Conservation (phyloP, 352 stramenopile genomes). For the Pythium brassicae region DNA sequence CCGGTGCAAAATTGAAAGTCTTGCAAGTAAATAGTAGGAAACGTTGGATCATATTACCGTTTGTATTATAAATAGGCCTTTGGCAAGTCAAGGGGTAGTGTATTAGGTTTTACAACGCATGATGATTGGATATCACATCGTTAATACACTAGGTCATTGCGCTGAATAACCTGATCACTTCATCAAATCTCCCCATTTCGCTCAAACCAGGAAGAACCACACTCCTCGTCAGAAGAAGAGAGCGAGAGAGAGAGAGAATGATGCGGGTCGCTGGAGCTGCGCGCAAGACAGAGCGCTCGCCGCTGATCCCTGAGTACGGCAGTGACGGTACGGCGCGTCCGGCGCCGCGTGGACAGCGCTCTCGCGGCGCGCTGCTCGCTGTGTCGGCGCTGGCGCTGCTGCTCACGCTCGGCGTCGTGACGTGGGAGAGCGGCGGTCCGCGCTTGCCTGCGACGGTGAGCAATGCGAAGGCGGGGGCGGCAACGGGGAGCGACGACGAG, state of each 20-base stretch:
- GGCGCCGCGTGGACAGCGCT: neutral
- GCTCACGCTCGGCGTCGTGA: constrained; percentile 14
- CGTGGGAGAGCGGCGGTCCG: constrained; percentile 11
- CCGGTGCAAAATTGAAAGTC: too few species aligned
- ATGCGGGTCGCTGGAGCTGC: constrained; percentile 3
- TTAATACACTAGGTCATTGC: too few species aligned
- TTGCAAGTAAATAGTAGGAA: too few species aligned
- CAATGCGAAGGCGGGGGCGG: neutral
- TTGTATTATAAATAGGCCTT: too few species aligned
- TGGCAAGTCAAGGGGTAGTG: too few species aligned
- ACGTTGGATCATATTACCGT: too few species aligned
- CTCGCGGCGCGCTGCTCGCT: constrained; percentile 3
- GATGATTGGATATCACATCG: too few species aligned
- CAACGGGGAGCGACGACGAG: neutral
- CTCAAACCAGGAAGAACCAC: constrained; percentile 3
- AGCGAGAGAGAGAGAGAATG: neutral
- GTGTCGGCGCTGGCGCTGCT: constrained; percentile 10
- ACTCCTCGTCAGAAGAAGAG: constrained; percentile 2
- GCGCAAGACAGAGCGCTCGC: constrained; percentile 11
- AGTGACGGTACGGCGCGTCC: constrained; percentile 2
- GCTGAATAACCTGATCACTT: too few species aligned
- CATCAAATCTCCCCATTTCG: too few species aligned
- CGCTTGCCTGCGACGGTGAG: constrained; percentile 4
- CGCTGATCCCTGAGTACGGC: constrained; percentile 13
- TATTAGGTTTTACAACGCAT: too few species aligned